phyloP scores from a whole-genome alignment of 768 basidiomycete species.

The Macrolepiota fuliginosa region DNA sequence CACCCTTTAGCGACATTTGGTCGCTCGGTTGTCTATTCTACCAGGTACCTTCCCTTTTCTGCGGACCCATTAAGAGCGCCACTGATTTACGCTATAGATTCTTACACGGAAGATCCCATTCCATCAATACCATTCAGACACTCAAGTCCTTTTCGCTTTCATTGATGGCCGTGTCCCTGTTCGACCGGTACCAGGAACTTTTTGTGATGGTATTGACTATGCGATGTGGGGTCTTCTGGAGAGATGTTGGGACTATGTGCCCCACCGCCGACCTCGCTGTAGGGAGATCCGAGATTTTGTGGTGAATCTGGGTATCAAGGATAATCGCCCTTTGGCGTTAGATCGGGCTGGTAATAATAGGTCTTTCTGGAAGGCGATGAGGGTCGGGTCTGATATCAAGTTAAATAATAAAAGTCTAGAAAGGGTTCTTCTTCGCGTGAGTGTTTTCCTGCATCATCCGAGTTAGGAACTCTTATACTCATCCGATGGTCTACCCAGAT shows the following conservation, averaged over 20 bases:
- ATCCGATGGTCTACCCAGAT: no score
- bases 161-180: neutral
- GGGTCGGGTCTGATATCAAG: no score
- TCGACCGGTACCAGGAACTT: neutral
- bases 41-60: neutral
- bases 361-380: no score
- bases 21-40: neutral
- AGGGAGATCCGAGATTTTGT: neutral
- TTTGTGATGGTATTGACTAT: neutral
- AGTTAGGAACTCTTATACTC: no score
- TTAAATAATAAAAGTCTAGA: no score
- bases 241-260: neutral
- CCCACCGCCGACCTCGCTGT: neutral
- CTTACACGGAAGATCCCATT: neutral
- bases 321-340: neutral
- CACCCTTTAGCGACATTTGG: neutral
- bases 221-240: neutral
- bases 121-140: neutral
- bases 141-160: neutral
- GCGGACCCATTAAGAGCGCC: neutral
- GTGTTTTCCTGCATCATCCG: no score
- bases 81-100: neutral
- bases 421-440: no score
- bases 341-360: no score
- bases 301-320: neutral